Evolutionary conservation across 1,284 basidiomycete genomes (phyloP).

Genomic region (Ceratobasidium sp.): DNA sequence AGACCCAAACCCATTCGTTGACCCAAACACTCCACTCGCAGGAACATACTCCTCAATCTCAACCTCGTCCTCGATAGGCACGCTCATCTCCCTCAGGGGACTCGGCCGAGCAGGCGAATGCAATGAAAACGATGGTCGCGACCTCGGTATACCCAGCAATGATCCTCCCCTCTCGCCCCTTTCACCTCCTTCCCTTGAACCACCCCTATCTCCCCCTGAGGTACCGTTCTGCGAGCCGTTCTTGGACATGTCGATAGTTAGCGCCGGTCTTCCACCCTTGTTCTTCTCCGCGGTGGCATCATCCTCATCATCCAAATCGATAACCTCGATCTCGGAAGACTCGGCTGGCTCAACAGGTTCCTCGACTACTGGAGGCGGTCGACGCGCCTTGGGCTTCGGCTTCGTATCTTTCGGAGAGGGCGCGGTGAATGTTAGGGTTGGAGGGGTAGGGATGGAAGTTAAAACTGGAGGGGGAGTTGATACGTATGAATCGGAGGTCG

Average conservation of each 20-base stretch:
- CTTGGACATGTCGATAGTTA: conserved; percentile 15
- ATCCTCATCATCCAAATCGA: conserved; percentile 19
- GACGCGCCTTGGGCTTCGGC: conserved; percentile 26
- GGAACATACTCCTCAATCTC: conserved; percentile 1
- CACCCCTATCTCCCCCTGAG: too few species aligned
- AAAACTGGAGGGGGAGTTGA: not conserved
- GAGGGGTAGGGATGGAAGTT: not conserved
- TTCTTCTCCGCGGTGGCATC: not conserved
- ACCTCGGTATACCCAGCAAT: conserved; percentile 26
- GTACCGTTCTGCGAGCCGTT: not conserved
- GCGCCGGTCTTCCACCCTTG: conserved; percentile 3
- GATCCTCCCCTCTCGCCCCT: not conserved
- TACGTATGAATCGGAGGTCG: not conserved
- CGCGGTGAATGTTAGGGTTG: conserved; percentile 31
- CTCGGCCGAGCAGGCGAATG: conserved; percentile 32
- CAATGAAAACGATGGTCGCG: conserved; percentile 27
- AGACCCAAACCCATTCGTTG: not conserved
- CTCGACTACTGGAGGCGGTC: conserved; percentile 19
- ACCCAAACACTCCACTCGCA: not conserved
- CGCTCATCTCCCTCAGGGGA: conserved; percentile 32
- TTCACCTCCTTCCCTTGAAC: not conserved
- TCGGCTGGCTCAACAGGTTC: conserved; percentile 18
- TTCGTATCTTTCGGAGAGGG: conserved; percentile 27
- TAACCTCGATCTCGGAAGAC: conserved; percentile 24
- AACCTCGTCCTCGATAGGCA: conserved; percentile 33